Evolutionary conservation across 257 asterid genomes (phyloP), one percentile per base, ranked within the genome.

Genomic region (Lithospermum erythrorhizon): DNA sequence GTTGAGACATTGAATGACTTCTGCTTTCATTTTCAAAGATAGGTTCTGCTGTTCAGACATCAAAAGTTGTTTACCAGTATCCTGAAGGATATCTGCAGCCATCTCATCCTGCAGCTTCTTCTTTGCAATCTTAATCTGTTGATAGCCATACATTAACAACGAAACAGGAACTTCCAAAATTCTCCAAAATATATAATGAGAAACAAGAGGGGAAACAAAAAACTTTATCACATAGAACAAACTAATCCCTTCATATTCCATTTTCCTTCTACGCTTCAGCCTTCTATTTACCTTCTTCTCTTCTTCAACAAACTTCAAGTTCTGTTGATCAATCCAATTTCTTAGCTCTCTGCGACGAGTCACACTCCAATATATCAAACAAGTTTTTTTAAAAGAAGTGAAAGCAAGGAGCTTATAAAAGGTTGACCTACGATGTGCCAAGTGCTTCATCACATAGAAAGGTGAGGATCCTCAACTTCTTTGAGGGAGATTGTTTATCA

Each of bases 371-470:
- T 21, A 25, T 41, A 59, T 63, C 29, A 63, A 55, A 29, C 35
- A 17, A 53, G 11, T 47, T 15, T 30, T 5, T 24, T 21, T n/a
- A 23, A n/a, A 55, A 47, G 21, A 10, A 55, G 23, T 61, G 49
- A 30, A 15, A 21, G 21, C 54, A 35, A 9, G n/a, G 24, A 17
- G n/a, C 25, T 1, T 5, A 15, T 21, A 7, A 53, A 9, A 55
- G 20, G 35, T 16, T 59, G 24, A 17, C 63, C 30, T 68, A 68
- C 67, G 35, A 2, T 55, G 72, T 68, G 25, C 63, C 58, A 55
- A 68, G 72, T 48, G 64, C 73, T 57, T 68, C 73, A 35, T 68
- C 68, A 62, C 68, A 68, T 29, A 62, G 21, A 57, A 68, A 68
- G 47, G 30, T 68, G 51, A 68, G 25, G 63, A 68, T 62, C 24